Evolutionary conservation across 768 basidiomycete species (phyloP), one percentile per base, ranked within the genome.

Genomic region (Calocybe indica): DNA sequence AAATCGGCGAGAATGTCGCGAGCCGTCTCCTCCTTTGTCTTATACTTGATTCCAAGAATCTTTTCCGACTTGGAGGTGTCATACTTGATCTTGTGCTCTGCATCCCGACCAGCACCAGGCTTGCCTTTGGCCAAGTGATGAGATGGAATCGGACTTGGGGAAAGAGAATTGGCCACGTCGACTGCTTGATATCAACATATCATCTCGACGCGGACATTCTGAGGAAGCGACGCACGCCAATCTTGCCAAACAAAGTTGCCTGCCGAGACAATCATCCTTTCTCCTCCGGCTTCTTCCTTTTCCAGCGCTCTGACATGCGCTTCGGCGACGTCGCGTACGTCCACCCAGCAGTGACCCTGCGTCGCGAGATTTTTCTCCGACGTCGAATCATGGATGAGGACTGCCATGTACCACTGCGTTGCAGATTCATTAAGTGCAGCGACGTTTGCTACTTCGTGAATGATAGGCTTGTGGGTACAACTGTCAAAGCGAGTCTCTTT

Each of bases 321-420:
- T 14, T 71, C 64, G 0, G 80, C 80, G 32, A 79, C 57, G 56
- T 83, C 80, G 5, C 79, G 72, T 5, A 81, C 79, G 43, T 82
- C 77, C 29, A 76, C 56, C 69, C 72, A 79, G 15, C 55, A 49
- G 10, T 57, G 56, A 5, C 64, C 64, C 13, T 56, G 47, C 2
- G 43, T 48, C 0, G 43, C 45, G 0, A 67, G 47, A 0, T 43
- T 45, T 6, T 65, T 59, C 2, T 57, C 48, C 0, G 59, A 40
- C 22, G 59, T 56, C 1, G 55, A 49, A 4, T 50, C 55, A 12
- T 50, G 53, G 5, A 44, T 46, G 7, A 66, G 30, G 11, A 70
- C 52, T 1, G 39, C 46, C 13, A 68, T 53, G 52, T 67, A 65
- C 51, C 59, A 67, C 0, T 49, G 22, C 3, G 52, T 49, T 3